phyloP scores from a whole-genome alignment of 495 filamentous ascomycete species.

The Aspergillus conjunctus region DNA sequence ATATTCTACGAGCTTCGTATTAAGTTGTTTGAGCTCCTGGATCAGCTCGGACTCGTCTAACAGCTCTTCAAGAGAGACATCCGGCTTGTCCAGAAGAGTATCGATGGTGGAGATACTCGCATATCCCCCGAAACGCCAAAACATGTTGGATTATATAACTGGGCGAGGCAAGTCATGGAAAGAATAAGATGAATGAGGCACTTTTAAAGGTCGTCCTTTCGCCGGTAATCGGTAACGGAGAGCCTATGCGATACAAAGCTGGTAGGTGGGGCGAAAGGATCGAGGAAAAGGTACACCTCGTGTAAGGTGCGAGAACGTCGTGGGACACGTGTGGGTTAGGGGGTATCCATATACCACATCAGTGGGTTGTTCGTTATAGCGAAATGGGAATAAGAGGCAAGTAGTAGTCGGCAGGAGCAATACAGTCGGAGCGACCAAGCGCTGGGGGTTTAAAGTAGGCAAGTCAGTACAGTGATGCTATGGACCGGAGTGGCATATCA shows the following conservation, averaged over 20 bases:
- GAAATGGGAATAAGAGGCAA: conserved; percentile 11
- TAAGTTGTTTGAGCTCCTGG: conserved; percentile 97
- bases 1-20: conserved; percentile 96
- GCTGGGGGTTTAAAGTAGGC: conserved; percentile 26
- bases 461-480: conserved; percentile 29
- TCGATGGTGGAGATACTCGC: conserved; percentile 95
- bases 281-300: conserved; percentile 9
- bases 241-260: conserved; percentile 37
- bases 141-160: conserved; percentile 72
- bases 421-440: conserved; percentile 31
- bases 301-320: conserved; percentile 15
- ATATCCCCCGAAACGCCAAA: conserved; percentile 98
- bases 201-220: conserved; percentile 22
- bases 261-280: conserved; percentile 15
- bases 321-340: conserved; percentile 14
- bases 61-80: conserved; percentile 92
- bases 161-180: conserved; percentile 46
- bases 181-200: conserved; percentile 18
- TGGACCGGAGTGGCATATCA: conserved; percentile 9
- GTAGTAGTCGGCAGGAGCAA: not conserved
- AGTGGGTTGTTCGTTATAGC: conserved; percentile 9
- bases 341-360: conserved; percentile 14
- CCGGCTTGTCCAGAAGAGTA: conserved; percentile 90
- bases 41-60: conserved; percentile 94
- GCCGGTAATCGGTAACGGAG: conserved; percentile 35